Evolutionary conservation across 1,284 basidiomycete genomes (phyloP).

Genomic region (Ceratobasidium sp.): DNA sequence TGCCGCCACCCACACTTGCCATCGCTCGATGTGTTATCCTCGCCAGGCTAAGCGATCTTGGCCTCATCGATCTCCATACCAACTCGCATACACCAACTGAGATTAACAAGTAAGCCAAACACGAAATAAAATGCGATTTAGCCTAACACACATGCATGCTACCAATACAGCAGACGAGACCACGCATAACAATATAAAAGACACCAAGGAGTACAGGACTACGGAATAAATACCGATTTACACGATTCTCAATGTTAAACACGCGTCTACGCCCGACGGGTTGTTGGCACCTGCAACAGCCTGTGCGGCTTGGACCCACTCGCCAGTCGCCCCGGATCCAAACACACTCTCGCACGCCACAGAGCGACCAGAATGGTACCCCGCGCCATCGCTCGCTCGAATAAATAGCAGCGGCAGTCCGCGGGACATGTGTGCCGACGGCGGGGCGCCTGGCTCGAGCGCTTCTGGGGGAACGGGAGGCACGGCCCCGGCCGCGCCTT

Average conservation of each 20-base stretch:
- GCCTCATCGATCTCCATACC: background rate
- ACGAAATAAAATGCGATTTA: background rate
- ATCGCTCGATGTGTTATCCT: too few species aligned
- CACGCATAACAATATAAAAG: slow-evolving; percentile 23
- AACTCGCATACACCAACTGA: slow-evolving; percentile 6
- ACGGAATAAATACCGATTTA: slow-evolving; percentile 20
- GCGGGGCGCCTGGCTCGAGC: slow-evolving; percentile 30
- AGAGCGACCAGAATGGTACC: slow-evolving; percentile 83
- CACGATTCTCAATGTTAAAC: slow-evolving; percentile 22
- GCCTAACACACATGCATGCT: slow-evolving; percentile 25
- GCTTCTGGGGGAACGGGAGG: slow-evolving; percentile 48
- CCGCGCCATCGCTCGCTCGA: slow-evolving; percentile 75
- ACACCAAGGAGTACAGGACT: background rate
- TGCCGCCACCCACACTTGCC: too few species aligned
- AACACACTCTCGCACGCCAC: slow-evolving; percentile 84
- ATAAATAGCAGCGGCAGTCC: slow-evolving; percentile 76
- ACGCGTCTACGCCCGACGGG: slow-evolving; percentile 12
- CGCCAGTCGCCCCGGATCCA: slow-evolving; percentile 35
- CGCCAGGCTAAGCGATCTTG: too few species aligned
- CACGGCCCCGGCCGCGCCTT: slow-evolving; percentile 42
- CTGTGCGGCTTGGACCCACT: slow-evolving; percentile 31
- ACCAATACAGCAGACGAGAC: slow-evolving; percentile 30
- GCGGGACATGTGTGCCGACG: slow-evolving; percentile 59
- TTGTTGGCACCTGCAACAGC: slow-evolving; percentile 12
- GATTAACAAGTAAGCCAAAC: background rate